These are phyloP conservation scores for Microascus cirrosus DNA, from an alignment of 2,329 filamentous ascomycete species.

Conservation along the genomic window DNA sequence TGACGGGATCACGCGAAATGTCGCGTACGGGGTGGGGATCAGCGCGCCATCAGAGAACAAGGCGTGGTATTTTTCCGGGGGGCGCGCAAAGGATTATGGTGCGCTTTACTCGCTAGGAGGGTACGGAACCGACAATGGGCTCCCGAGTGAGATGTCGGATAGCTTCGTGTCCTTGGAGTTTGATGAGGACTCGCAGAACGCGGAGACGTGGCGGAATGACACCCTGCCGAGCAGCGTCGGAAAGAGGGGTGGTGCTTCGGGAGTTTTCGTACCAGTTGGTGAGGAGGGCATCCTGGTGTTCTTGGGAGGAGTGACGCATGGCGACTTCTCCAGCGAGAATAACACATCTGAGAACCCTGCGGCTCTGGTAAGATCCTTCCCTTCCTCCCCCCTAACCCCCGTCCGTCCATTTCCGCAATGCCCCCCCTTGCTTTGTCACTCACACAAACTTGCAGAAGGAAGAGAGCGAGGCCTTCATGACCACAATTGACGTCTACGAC, in stretches of 20 bases:
- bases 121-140: slow-evolving; percentile 17
- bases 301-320: slow-evolving; percentile 60
- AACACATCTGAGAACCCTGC: slow-evolving; percentile 15
- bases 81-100: slow-evolving; percentile 38
- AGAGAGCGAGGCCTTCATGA: slow-evolving; percentile 60
- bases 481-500: slow-evolving; percentile 67
- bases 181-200: slow-evolving; percentile 40
- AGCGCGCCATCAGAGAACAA: slow-evolving; percentile 59
- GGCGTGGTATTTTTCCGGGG: slow-evolving; percentile 60
- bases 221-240: slow-evolving; percentile 37
- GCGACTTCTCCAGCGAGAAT: slow-evolving; percentile 27
- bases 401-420: neutral
- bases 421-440: slow-evolving; percentile 12
- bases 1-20: slow-evolving; percentile 41
- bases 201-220: slow-evolving; percentile 44
- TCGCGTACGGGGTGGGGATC: slow-evolving; percentile 52
- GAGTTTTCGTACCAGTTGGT: slow-evolving; percentile 70
- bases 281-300: slow-evolving; percentile 65
- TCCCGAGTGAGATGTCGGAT: slow-evolving; percentile 33
- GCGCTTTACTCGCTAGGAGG: slow-evolving; percentile 26
- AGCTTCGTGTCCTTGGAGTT: slow-evolving; percentile 42
- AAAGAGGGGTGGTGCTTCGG: slow-evolving; percentile 50
- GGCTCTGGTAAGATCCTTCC: slow-evolving; percentile 19
- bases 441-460: slow-evolving; percentile 28
- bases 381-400: neutral